Evolutionary conservation across 1,284 basidiomycete genomes (phyloP).

Genomic region (Cutaneotrichosporon cutaneum): DNA sequence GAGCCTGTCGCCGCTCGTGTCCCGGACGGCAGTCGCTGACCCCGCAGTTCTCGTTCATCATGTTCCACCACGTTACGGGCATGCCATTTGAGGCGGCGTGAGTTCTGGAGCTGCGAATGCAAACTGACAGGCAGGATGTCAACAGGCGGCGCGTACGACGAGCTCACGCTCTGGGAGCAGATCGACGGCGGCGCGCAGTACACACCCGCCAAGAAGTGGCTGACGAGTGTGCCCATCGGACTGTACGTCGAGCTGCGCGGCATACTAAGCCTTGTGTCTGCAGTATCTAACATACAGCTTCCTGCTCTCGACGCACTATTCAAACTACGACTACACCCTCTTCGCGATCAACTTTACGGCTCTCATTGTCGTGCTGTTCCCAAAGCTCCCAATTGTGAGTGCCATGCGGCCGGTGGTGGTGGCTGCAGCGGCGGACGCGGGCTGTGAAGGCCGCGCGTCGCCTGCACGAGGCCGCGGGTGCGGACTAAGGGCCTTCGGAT

Average conservation of each 20-base stretch:
- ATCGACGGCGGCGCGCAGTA: slow-evolving; percentile 98
- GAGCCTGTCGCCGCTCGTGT: background rate
- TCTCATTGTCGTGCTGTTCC: slow-evolving; percentile 78
- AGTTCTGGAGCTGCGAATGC: slow-evolving; percentile 19
- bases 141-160: slow-evolving; percentile 91
- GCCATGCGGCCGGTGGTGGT: background rate
- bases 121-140: slow-evolving; percentile 36
- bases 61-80: slow-evolving; percentile 98
- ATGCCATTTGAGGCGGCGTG: slow-evolving; percentile 81
- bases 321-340: slow-evolving; percentile 86
- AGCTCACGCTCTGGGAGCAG: slow-evolving; percentile 98
- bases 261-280: background rate
- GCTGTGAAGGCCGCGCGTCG: background rate
- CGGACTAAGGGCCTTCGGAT: background rate
- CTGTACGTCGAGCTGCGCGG: slow-evolving; percentile 62
- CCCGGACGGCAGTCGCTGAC: background rate
- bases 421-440: background rate
- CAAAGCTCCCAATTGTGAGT: slow-evolving; percentile 75
- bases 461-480: background rate
- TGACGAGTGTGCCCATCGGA: slow-evolving; percentile 84
- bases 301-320: slow-evolving; percentile 96
- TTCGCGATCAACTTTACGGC: slow-evolving; percentile 90
- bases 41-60: slow-evolving; percentile 84
- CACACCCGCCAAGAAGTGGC: slow-evolving; percentile 97
- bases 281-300: slow-evolving; percentile 61